Evolutionary conservation across 1,284 basidiomycete genomes (phyloP), one percentile per base, ranked within the genome.

Genomic region (Tremellales sp.): DNA sequence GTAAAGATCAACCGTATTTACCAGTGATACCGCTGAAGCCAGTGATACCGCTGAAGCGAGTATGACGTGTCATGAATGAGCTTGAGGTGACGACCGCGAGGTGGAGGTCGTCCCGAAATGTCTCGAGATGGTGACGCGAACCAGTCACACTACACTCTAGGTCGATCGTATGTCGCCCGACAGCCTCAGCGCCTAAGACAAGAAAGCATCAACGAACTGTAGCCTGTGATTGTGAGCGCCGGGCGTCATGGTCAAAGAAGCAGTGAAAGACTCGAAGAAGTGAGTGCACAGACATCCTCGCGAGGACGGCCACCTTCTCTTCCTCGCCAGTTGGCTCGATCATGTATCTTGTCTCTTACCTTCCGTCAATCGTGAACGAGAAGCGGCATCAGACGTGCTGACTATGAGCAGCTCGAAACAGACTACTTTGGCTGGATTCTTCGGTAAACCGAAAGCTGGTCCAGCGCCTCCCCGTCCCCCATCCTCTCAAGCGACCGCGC

Each of bases 371-470:
- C 6, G 15, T 36, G 5, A n/a, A 15, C 37, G 10, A 21, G 23
- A 29, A 35, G 22, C 15, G 40, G 23, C 36, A 21, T 4, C 39
- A 35, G 2, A 35, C 21, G 8, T 17, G 2, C 26, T 29, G 19
- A 39, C 6, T 3, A 13, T n/a, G 33, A 15, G 19, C 46, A 60
- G 61, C 10, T 40, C 58, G 13, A 72, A 73, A 45, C 75, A 76
- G 55, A 62, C 70, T 4, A 73, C 74, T 6, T 66, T 78, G 25
- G 58, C 72, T 25, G 58, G 68, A 17, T 78, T 76, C 71, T 77
- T 77, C 49, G 60, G 60, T 31, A 68, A 68, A 25, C 62, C 71
- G 12, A 59, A 66, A 43, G 47, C 65, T 10, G 58, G 64, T 23
- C 58, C 62, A 12, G 36, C 54, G 21, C 53, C 46, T 22, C 40